Base-by-base conservation (phyloP, 441 rosid species). In the Croton laevigatus region DNA sequence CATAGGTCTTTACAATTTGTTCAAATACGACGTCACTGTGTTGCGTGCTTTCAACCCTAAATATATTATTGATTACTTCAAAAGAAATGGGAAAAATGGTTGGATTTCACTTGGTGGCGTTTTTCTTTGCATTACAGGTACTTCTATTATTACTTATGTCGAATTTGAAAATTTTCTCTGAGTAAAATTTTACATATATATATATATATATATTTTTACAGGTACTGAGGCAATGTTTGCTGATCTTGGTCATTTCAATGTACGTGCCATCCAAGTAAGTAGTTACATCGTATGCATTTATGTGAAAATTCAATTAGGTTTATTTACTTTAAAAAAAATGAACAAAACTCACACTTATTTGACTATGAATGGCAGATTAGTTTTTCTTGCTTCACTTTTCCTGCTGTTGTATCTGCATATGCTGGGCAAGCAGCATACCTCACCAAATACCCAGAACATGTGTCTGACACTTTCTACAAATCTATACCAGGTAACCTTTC, bases 151-250 rank as follows among this genome's bases (percentile, higher is more conserved):
- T n/a, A n/a, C 5, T 72, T 12, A 8, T 53, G 3, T 1, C 13
- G 4, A 1, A 12, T 5, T 36, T 16, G 23, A n/a, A n/a, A n/a
- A n/a, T n/a, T n/a, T n/a, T n/a, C n/a, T n/a, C n/a, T n/a, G n/a
- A n/a, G n/a, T n/a, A n/a, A n/a, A n/a, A n/a, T n/a, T n/a, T n/a
- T n/a, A n/a, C n/a, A n/a, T n/a, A n/a, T n/a, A n/a, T n/a, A n/a
- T n/a, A n/a, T n/a, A n/a, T n/a, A n/a, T n/a, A n/a, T n/a, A n/a
- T n/a, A n/a, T n/a, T n/a, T n/a, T 12, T 16, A 51, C 73, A 86
- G 94, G 96, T 9, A 79, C 97, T 4, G 98, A 93, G 71, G 98
- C 97, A 34, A 88, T 91, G 93, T 91, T 91, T 68, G 96, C 94
- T 71, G 96, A 93, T 80, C 79, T 93, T 8, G 96, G 94, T 46